Evolutionary conservation across 1,284 basidiomycete species (phyloP).

Genomic region (Cutaneotrichosporon daszewskae): DNA sequence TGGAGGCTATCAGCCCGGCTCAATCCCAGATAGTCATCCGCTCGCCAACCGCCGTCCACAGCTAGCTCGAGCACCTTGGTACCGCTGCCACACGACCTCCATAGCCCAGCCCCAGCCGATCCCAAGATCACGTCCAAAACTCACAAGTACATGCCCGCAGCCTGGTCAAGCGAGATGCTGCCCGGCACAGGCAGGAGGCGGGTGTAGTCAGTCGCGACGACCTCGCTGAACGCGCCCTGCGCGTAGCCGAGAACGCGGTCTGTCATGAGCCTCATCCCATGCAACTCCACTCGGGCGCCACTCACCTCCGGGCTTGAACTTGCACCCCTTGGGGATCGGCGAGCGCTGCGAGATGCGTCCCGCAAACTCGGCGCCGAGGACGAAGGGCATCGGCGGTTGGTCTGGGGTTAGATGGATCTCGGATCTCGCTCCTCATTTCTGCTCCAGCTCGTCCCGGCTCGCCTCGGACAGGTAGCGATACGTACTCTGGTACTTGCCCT

Average conservation of each 20-base stretch:
- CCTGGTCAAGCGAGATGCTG: slow-evolving; percentile 62
- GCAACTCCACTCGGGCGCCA: slow-evolving; percentile 70
- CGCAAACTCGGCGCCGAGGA: slow-evolving; percentile 77
- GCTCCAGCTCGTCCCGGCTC: background rate
- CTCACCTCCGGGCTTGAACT: slow-evolving; percentile 63
- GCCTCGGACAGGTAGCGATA: slow-evolving; percentile 1
- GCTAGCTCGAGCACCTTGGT: too few species aligned
- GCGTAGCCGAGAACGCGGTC: slow-evolving; percentile 84
- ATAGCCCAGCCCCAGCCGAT: too few species aligned
- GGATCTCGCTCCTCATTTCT: too few species aligned
- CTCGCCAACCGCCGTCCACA: too few species aligned
- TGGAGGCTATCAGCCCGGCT: too few species aligned
- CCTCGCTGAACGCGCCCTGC: slow-evolving; percentile 71
- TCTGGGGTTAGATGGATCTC: slow-evolving; percentile 21
- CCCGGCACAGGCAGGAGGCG: slow-evolving; percentile 58
- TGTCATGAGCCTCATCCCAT: slow-evolving; percentile 58
- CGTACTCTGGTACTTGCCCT: slow-evolving; percentile 75
- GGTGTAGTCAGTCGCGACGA: slow-evolving; percentile 55
- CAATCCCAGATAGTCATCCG: too few species aligned
- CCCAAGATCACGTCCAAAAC: too few species aligned
- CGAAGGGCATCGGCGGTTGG: slow-evolving; percentile 76
- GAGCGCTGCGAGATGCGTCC: slow-evolving; percentile 68
- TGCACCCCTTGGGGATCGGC: slow-evolving; percentile 75
- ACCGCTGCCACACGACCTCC: too few species aligned
- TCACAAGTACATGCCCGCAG: slow-evolving; percentile 37